Evolutionary conservation across 2,329 filamentous ascomycete genomes (phyloP), one percentile per base, ranked within the genome.

Genomic region (Cordyceps farinosa): DNA sequence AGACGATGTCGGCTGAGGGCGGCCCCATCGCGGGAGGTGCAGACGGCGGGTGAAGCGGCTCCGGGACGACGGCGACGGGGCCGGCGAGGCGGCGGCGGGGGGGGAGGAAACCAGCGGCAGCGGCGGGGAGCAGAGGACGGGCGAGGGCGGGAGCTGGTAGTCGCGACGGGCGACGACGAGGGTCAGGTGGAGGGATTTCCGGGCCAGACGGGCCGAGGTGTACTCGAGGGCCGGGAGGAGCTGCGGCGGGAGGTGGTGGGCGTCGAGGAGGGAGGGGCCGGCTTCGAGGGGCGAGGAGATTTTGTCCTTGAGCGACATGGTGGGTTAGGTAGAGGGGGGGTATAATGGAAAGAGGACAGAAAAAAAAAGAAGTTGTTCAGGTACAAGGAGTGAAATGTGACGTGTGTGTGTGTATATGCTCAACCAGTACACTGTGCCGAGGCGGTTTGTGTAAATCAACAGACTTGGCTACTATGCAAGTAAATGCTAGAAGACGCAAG

Each of bases 201-300:
- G 78, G 13, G 83, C 80, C 29, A 89, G 78, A 27, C 82, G 78
- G 66, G 77, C 78, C 0, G 86, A 87, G 15, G 80, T 78, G 68
- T 87, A 85, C 64, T 87, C 84, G 36, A 89, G 79, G 32, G 84
- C 84, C 5, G 79, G 77, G 11, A 75, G 79, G 61, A 88, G 71
- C 50, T 79, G 77, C n/a, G 79, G 73, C 2, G 86, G 85, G n/a
- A 88, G 78, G 64, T 82, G 80, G 66, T 85, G 80, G 40, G 78
- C 76, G 68, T 87, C 83, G 64, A 87, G 80, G 61, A 88, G 77
- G 27, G 85, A 87, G 48, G 77, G 76, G 22, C 85, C 85, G 34
- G 86, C 85, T 77, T 88, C 86, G 63, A 89, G 79, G 15, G 86
- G 86, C 56, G 84, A 82, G 1, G 86, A 88, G 69, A 88, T 88